Base-by-base conservation (phyloP, 805 yeast species). In the Hanseniaspora taiwanica region DNA sequence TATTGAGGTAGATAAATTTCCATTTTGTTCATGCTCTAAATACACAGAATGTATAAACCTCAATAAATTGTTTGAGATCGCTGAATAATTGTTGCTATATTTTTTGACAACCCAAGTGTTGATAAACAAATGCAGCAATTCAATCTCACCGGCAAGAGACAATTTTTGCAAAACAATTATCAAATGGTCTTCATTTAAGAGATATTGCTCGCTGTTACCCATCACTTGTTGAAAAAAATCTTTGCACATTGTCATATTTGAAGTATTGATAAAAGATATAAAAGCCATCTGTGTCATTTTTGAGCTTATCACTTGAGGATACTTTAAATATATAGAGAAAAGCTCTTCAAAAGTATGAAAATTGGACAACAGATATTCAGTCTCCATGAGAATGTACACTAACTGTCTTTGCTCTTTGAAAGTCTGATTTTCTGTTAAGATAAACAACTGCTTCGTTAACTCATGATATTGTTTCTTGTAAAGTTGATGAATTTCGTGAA, bases 161-260 rank as follows among this genome's bases (percentile, higher is more conserved):
- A 58, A 27, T 13, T 48, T 48, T 25, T 39, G 36, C 1, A 54
- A 35, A 36, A 55, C 48, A n/a, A 20, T 24, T 21, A 44, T 42
- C 9, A 58, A 43, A 6, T 52, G 51, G 3, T 32, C 35, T 9
- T 44, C 32, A 3, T 46, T 42, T 16, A 58, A 34, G 1, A 54
- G 55, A 33, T 56, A 58, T 0, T 52, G 51, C 21, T 56, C 59
- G 27, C 51, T 53, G 42, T 54, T 53, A 13, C 49, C 47, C 37
- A 56, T 37, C 6, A 53, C 47, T 32, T 58, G 58, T 1, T 47
- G 44, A 40, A 48, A 58, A 43, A 58, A 56, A 39, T 56, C 59
- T 39, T 51, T 54, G 14, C 58, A 58, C 18, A 56, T 39, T 27
- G 50, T 53, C 21, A 48, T 36, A 40, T 56, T 55, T 20, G 49